phyloP scores from a whole-genome alignment of 2,329 filamentous ascomycete species.

The Fusarium sp. region DNA sequence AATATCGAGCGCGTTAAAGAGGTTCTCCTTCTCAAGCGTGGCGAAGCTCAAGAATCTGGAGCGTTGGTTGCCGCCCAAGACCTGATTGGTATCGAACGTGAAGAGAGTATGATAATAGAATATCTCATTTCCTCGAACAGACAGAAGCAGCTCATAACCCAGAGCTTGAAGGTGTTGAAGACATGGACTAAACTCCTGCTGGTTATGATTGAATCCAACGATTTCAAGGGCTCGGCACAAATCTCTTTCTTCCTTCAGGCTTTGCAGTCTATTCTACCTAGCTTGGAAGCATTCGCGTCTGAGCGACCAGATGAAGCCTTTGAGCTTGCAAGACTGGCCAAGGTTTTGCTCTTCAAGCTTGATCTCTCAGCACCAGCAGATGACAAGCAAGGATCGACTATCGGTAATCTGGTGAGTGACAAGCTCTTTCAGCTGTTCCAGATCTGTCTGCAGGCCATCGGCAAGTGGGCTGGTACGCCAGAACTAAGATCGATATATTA shows the following conservation, averaged over 20 bases:
- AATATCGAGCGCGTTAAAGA: conserved; percentile 80
- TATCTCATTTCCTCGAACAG: conserved; percentile 75
- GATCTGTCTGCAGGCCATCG: conserved; percentile 83
- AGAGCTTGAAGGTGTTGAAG: conserved; percentile 76
- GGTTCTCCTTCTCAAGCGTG: conserved; percentile 77
- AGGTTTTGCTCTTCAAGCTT: conserved; percentile 78
- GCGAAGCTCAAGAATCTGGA: conserved; percentile 67
- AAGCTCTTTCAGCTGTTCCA: conserved; percentile 94
- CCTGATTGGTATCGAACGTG: conserved; percentile 64
- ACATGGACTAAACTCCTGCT: conserved; percentile 89
- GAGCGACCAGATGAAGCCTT: conserved; percentile 77
- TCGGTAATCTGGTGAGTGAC: conserved; percentile 84
- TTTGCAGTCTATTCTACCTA: conserved; percentile 88
- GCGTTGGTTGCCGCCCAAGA: conserved; percentile 65
- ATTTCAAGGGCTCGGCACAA: conserved; percentile 79
- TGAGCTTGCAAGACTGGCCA: conserved; percentile 82
- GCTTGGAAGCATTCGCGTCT: conserved; percentile 81
- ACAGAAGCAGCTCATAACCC: conserved; percentile 67
- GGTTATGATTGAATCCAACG: conserved; percentile 84
- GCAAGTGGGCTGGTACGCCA: conserved; percentile 77
- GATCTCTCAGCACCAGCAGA: conserved; percentile 64
- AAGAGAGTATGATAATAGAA: conserved; percentile 71
- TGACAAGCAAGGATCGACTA: conserved; percentile 60
- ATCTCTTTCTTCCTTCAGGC: conserved; percentile 87
- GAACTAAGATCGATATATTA: conserved; percentile 88